These are phyloP conservation scores for Gleditsia sinensis DNA, from an alignment of 306 rosid species.

Conservation along the genomic window DNA sequence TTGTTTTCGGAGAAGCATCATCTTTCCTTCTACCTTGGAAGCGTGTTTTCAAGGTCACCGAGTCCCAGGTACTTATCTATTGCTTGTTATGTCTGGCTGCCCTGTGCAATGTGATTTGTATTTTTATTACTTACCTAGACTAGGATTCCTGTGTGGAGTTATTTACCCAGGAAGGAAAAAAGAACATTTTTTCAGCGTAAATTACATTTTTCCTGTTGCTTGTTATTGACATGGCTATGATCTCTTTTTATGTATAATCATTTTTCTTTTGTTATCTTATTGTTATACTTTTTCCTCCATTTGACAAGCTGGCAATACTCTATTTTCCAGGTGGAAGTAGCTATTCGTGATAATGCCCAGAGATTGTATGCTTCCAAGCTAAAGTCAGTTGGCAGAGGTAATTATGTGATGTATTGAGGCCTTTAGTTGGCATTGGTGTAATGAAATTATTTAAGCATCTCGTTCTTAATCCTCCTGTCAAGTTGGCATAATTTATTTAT, in stretches of 20 bases:
- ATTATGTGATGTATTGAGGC: slow-evolving; percentile 18
- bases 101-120: background rate
- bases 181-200: background rate
- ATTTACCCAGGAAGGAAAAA: background rate
- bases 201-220: slow-evolving; percentile 18
- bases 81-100: slow-evolving; percentile 2
- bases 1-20: slow-evolving; percentile 96
- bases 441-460: slow-evolving; percentile 1
- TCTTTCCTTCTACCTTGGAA: slow-evolving; percentile 98
- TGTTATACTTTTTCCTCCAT: slow-evolving; percentile 18
- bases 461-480: background rate
- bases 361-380: slow-evolving; percentile 78
- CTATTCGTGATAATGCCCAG: slow-evolving; percentile 94
- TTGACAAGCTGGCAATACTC: slow-evolving; percentile 25
- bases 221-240: slow-evolving; percentile 17
- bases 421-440: slow-evolving; percentile 3
- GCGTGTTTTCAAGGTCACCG: slow-evolving; percentile 88
- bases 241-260: slow-evolving; percentile 16
- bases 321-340: slow-evolving; percentile 78
- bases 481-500: slow-evolving; percentile 21
- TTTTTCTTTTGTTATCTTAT: background rate
- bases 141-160: background rate
- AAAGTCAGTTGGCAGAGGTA: slow-evolving; percentile 86
- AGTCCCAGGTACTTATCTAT: slow-evolving; percentile 73
- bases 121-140: background rate